Conservation (phyloP, 169 alveolate genomes). For the Plasmodium gaboni region DNA sequence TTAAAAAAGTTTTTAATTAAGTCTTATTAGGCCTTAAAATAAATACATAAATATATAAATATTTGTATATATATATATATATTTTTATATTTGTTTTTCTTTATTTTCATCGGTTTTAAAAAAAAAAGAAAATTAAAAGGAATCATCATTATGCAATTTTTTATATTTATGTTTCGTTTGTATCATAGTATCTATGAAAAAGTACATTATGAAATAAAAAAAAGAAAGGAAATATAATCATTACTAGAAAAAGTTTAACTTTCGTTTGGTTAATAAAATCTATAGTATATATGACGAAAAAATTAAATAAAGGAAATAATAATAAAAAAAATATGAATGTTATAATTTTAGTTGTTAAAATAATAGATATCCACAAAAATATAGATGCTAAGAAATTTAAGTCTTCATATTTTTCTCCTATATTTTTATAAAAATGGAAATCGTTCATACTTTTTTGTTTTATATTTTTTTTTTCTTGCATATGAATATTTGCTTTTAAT, state of each 20-base stretch:
- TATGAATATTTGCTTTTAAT: not conserved
- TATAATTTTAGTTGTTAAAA: conserved; percentile 36
- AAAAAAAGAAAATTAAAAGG: not conserved
- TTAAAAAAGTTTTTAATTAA: too few species aligned
- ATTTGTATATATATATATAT: too few species aligned
- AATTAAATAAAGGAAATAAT: conserved; percentile 48
- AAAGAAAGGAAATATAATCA: conserved; percentile 57
- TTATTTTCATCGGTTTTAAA: not conserved
- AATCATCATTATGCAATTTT: conserved; percentile 5
- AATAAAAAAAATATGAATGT: conserved; percentile 28
- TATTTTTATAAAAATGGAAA: conserved; percentile 14
- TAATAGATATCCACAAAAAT: conserved; percentile 47
- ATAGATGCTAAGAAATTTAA: conserved; percentile 10
- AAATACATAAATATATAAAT: too few species aligned
- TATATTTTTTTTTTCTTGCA: conserved; percentile 8
- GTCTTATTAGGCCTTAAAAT: too few species aligned
- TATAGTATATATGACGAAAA: conserved; percentile 25
- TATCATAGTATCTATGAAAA: conserved; percentile 42
- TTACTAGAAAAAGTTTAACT: conserved; percentile 47
- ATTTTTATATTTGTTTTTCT: too few species aligned
- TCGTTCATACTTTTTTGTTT: not conserved
- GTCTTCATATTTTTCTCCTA: conserved; percentile 16
- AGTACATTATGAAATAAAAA: conserved; percentile 52
- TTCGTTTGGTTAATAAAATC: conserved; percentile 27
- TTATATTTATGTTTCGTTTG: conserved; percentile 11